phyloP scores from a whole-genome alignment of 148 eudicot species.

The Bassia scoparia region DNA sequence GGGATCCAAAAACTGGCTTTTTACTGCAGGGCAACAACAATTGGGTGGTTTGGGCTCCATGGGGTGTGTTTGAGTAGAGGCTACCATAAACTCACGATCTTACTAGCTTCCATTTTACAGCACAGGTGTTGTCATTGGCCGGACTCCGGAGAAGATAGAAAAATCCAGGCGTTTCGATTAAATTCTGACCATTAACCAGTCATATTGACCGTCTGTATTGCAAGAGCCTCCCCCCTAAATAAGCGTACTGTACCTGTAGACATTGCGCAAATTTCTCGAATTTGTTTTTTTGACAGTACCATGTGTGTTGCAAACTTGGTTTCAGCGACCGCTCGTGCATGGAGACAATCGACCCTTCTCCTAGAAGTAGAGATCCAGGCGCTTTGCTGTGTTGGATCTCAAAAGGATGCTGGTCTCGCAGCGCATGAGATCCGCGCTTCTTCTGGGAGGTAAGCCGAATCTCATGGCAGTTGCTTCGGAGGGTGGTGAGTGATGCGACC shows the following conservation, averaged over 20 bases:
- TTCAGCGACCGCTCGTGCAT: slow-evolving; percentile 46
- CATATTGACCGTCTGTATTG: no score
- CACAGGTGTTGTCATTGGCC: slow-evolving; percentile 53
- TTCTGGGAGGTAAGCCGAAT: slow-evolving; percentile 41
- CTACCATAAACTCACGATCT: slow-evolving; percentile 84
- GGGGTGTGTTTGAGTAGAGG: slow-evolving; percentile 60
- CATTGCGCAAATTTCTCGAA: slow-evolving; percentile 44
- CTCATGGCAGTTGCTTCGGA: slow-evolving; percentile 21
- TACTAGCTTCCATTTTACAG: no score
- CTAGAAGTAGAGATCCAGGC: slow-evolving; percentile 39
- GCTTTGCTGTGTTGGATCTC: slow-evolving; percentile 26
- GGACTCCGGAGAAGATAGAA: slow-evolving; percentile 43
- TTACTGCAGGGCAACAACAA: slow-evolving; percentile 72
- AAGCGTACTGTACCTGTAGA: slow-evolving; percentile 55
- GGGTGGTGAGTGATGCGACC: slow-evolving; percentile 19
- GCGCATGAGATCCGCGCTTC: slow-evolving; percentile 63
- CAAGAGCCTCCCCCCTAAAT: slow-evolving; percentile 47
- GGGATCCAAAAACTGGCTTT: slow-evolving; percentile 88
- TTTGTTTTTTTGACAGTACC: slow-evolving; percentile 39
- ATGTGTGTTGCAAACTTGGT: slow-evolving; percentile 29
- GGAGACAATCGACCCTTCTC: slow-evolving; percentile 69
- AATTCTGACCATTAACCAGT: no score
- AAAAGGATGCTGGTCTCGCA: slow-evolving; percentile 37
- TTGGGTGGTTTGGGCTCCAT: slow-evolving; percentile 90
- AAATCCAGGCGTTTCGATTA: slow-evolving; percentile 23